Percentiles rank a stretch among this genome's conserved stretches.
Conservation (phyloP, 352 stramenopile species). For the Globisporangium spiculum region DNA sequence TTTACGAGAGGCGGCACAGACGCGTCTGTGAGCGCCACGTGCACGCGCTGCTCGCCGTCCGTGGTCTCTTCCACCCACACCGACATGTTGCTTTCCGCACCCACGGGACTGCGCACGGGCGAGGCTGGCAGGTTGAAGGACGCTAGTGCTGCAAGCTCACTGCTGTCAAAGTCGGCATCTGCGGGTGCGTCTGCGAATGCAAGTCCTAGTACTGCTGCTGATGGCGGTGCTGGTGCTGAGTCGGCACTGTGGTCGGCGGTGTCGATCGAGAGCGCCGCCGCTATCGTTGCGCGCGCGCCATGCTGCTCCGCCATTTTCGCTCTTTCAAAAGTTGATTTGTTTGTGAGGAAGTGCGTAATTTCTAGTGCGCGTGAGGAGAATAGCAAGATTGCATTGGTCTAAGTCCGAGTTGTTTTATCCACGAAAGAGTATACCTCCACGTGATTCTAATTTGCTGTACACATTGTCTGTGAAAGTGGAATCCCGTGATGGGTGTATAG, state of each 20-base stretch:
- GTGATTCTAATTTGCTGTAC: too few species aligned
- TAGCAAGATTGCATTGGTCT: too few species aligned
- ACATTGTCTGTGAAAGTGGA: too few species aligned
- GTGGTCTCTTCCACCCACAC: slow-evolving; percentile 52
- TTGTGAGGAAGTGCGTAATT: not conserved
- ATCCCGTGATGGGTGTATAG: too few species aligned
- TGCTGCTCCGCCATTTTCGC: slow-evolving; percentile 1
- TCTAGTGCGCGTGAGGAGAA: too few species aligned
- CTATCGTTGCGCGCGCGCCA: not conserved
- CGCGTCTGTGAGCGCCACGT: slow-evolving; percentile 31
- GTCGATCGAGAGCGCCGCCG: slow-evolving; percentile 10
- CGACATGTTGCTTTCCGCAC: slow-evolving; percentile 42
- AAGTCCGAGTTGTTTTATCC: too few species aligned
- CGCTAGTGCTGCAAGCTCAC: slow-evolving; percentile 26
- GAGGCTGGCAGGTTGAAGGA: slow-evolving; percentile 71
- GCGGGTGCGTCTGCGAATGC: not conserved
- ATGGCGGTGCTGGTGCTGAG: not conserved
- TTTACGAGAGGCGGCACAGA: slow-evolving; percentile 10
- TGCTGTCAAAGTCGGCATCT: slow-evolving; percentile 10
- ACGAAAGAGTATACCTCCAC: too few species aligned
- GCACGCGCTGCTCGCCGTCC: slow-evolving; percentile 45
- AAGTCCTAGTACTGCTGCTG: too few species aligned
- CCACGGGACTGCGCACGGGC: slow-evolving; percentile 45
- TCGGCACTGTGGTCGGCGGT: not conserved
- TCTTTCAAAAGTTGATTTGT: not conserved